Evolutionary conservation across 352 stramenopile genomes (phyloP), one percentile per base, ranked within the genome.

Genomic region (Phytophthora pinifolia): DNA sequence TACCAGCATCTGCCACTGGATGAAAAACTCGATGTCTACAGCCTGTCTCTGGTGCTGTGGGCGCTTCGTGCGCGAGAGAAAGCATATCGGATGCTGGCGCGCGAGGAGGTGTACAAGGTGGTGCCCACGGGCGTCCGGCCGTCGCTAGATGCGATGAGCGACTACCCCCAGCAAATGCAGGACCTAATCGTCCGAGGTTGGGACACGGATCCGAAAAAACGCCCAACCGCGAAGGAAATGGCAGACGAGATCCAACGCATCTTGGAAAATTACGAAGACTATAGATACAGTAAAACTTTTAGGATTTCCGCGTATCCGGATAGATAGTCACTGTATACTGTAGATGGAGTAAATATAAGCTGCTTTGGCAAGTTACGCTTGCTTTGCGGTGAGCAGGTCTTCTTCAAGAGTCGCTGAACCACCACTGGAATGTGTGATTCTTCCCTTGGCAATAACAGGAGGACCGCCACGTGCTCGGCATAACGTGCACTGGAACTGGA

Each of bases 21-120:
- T 47, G 79, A 89, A 44, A 85, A 77, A 32, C 44, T 85, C 12
- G 81, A 91, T 33, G 52, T 89, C 10, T 91, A 88, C 71, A 88
- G 76, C 36, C 64, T 91, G 18, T 82, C 81, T 7, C 46, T 88
- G 27, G 81, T 91, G 10, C 46, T 91, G 35, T 91, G 81, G 81
- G 52, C 81, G 8, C 37, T 91, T 9, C 70, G 67, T 2, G 62
- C 79, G 10, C 70, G 81, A 5, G 51, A 58, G 6, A 84, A 85
- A 46, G 76, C 79, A 1, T 88, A 76, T 42, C 43, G 43, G 1
- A 45, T 74, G 17, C 49, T 84, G 4, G 47, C 67, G 37, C 56
- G 73, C 38, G 68, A 82, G 25, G 37, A 86, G 25, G 79, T 89
- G 10, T 91, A 91, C 46, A 43, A 66, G 7, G 47, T 72, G 37